phyloP scores from a whole-genome alignment of 2,329 filamentous ascomycete species.

The Pyrenophora seminiperda region DNA sequence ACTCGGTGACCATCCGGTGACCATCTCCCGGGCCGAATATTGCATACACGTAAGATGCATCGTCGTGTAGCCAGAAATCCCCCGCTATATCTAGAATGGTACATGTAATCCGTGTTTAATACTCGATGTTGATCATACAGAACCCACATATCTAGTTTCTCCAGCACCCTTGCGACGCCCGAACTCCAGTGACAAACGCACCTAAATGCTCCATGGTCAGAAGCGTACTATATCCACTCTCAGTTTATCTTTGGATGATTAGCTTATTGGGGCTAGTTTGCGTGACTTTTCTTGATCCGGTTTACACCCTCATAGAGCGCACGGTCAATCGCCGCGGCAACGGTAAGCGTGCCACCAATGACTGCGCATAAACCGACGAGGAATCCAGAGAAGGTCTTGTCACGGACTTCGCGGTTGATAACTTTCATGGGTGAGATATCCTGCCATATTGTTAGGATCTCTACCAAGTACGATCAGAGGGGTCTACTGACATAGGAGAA shows the following conservation, averaged over 20 bases:
- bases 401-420: slow-evolving; percentile 88
- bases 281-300: slow-evolving; percentile 84
- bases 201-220: slow-evolving; percentile 5
- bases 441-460: slow-evolving; percentile 53
- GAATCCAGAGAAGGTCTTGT: slow-evolving; percentile 91
- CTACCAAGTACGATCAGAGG: not conserved
- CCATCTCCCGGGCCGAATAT: too few species aligned
- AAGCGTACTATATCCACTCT: not conserved
- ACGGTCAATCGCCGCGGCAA: slow-evolving; percentile 90
- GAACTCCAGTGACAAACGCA: slow-evolving; percentile 12
- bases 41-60: too few species aligned
- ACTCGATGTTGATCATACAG: slow-evolving; percentile 6
- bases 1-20: too few species aligned
- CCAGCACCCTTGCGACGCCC: not conserved
- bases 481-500: slow-evolving; percentile 85
- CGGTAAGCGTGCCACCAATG: slow-evolving; percentile 91
- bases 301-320: slow-evolving; percentile 87
- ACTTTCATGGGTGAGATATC: slow-evolving; percentile 99
- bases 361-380: slow-evolving; percentile 92
- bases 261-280: slow-evolving; percentile 48
- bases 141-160: slow-evolving; percentile 1
- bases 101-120: not conserved
- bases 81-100: not conserved
- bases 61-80: not conserved
- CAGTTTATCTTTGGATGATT: not conserved